Evolutionary conservation across 306 rosid genomes (phyloP), one percentile per base, ranked within the genome.

Genomic region (Oemleria cerasiformis): DNA sequence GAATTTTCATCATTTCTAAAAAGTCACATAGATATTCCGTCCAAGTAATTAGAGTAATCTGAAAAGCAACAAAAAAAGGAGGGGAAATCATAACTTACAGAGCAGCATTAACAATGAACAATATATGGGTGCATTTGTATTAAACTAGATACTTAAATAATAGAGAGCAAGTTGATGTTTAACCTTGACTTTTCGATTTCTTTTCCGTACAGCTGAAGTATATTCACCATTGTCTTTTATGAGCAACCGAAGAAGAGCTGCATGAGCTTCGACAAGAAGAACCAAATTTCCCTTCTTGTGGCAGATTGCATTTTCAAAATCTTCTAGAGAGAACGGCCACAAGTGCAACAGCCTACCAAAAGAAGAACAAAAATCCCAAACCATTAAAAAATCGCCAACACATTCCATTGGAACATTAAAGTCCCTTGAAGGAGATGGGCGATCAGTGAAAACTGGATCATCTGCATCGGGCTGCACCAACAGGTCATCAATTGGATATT

Each of bases 401-500:
- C 90, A 86, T 51, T 77, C 68, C 83, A 91, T 79, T 34, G 99
- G 88, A 78, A 94, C 79, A 75, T 68, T 86, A 76, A 89, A 94
- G 80, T 89, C 95, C 75, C 83, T 87, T 2, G 78, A 83, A 42
- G 88, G 95, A 78, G 88, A 77, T 74, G 99, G 99, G 41, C 86
- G 92, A 54, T 76, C 75, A 13, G 88, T 72, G 76, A 91, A 85
- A 78, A 77, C 82, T 63, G 99, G 96, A 84, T 94, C 99, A 74
- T 82, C 86, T 38, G 82, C 72, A 73, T 87, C 82, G 68, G 95
- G 95, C 75, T 84, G 83, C 79, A 94, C 99, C 83, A 91, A 79
- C 42, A 89, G 81, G 81, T 94, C 97, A 56, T 94, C 96, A 79
- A 94, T 91, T 69, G 99, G 99, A 82, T 94, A 94, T 81, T 89